phyloP scores from a whole-genome alignment of 169 alveolate genomes.

The Amoebophrya sp. region DNA sequence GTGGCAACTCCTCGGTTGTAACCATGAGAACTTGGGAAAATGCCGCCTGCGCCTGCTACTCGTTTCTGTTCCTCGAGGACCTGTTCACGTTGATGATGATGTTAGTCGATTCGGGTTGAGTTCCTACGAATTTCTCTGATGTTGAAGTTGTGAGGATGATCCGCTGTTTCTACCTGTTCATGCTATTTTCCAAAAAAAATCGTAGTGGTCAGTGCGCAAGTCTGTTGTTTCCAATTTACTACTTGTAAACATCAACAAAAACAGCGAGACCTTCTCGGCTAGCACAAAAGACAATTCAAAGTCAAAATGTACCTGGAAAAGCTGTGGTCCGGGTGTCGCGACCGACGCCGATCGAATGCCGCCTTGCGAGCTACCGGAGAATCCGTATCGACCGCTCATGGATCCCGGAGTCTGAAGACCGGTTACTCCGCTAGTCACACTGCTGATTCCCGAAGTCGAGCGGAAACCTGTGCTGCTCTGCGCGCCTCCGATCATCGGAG shows the following conservation, averaged over 20 bases:
- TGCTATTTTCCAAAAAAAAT: too few species aligned
- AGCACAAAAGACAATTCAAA: too few species aligned
- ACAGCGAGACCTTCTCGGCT: too few species aligned
- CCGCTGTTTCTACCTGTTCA: too few species aligned
- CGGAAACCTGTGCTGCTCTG: not conserved
- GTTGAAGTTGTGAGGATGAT: too few species aligned
- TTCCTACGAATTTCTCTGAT: too few species aligned
- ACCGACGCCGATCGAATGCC: not conserved
- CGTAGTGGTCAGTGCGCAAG: too few species aligned
- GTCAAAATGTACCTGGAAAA: too few species aligned
- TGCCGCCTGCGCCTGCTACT: not conserved
- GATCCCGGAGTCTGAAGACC: not conserved
- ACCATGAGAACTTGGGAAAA: not conserved
- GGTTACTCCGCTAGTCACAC: not conserved
- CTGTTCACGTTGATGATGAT: too few species aligned
- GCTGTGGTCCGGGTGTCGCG: not conserved
- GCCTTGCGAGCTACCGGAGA: not conserved
- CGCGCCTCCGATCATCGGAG: not conserved
- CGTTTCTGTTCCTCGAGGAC: not conserved
- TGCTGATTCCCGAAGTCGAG: not conserved
- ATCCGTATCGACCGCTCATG: not conserved
- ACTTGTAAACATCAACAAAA: too few species aligned
- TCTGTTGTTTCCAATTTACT: too few species aligned
- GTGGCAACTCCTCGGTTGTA: not conserved
- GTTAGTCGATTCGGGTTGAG: too few species aligned